Percentiles rank a stretch among this genome's conserved stretches.
phyloP scores from a whole-genome alignment of 257 asterid species.

The Petrea volubilis region DNA sequence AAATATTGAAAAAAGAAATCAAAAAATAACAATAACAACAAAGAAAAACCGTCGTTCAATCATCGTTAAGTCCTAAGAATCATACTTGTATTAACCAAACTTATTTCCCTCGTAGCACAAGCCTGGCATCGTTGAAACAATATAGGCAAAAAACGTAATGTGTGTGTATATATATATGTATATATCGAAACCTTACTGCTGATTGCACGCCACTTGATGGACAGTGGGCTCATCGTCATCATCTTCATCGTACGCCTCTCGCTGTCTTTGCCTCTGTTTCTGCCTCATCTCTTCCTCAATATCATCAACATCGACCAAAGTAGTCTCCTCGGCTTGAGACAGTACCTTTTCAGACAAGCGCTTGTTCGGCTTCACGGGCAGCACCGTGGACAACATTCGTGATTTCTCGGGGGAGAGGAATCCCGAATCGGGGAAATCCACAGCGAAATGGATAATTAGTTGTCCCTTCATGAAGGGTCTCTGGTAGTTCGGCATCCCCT shows the following conservation, averaged over 20 bases:
- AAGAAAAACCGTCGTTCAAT: too few species aligned
- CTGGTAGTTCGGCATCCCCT: slow-evolving; percentile 33
- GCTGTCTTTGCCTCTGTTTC: slow-evolving; percentile 20
- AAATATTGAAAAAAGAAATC: too few species aligned
- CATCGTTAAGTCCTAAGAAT: too few species aligned
- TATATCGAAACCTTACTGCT: slow-evolving; percentile 14
- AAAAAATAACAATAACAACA: too few species aligned
- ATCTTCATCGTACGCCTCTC: slow-evolving; percentile 25
- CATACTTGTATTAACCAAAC: too few species aligned
- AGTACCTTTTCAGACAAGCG: slow-evolving; percentile 7
- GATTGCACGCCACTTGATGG: slow-evolving; percentile 29
- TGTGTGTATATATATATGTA: not conserved
- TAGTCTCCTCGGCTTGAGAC: slow-evolving; percentile 16
- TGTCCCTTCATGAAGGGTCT: slow-evolving; percentile 25
- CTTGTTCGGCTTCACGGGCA: not conserved
- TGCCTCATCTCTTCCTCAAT: slow-evolving; percentile 30
- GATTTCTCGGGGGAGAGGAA: slow-evolving; percentile 17
- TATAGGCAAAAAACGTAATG: too few species aligned
- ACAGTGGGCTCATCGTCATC: slow-evolving; percentile 3
- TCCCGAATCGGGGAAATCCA: slow-evolving; percentile 23
- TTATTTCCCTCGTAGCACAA: not conserved
- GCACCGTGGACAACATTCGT: not conserved
- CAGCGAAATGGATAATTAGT: slow-evolving; percentile 28
- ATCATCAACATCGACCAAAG: slow-evolving; percentile 20
- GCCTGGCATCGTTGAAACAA: not conserved